Base-by-base conservation (phyloP, 2,329 filamentous ascomycete species). In the Apiospora phragmitis region DNA sequence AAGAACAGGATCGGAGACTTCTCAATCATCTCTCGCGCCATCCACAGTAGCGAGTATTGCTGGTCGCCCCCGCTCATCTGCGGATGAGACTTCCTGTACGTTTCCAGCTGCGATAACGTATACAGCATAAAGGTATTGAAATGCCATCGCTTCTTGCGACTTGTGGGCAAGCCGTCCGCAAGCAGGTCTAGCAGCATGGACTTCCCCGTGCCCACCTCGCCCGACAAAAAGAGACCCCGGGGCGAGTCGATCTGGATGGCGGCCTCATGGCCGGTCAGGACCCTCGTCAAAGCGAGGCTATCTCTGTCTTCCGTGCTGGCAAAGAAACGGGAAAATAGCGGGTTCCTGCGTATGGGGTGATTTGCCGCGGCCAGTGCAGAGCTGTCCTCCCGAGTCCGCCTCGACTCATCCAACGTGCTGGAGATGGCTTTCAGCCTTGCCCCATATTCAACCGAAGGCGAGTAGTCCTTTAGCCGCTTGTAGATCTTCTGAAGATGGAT, bases 101-200 rank as follows among this genome's bases (percentile, higher is more conserved):
- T 83, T 75, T 95, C 93, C 0, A 96, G 84, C 68, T 91, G 90
- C 0, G 92, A 91, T 65, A 95, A 86, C 0, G 89, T 90, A 74
- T 95, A 91, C 11, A 95, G 84, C 92, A 96, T 96, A 76, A 96
- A 96, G 0, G 92, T 94, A 78, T 94, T 94, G 81, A 94, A 96
- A 78, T 95, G 93, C 90, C 92, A 94, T 71, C 93, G 85, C 75
- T 87, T 85, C 83, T 95, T 95, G 76, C 90, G 91, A 62, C 86
- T 83, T 21, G 90, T 94, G 1, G 93, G 93, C 4, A 96, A 81
- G 68, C 91, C 92, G 68, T 94, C 91, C 18, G 92, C 92, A n/a
- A 96, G 89, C 0, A 96, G 83, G 76, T 95, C 93, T 18, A 95
- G 86, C n/a, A 96, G 86, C 92, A 96, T 94, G 6, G 90, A 93